Conservation (phyloP, 2,329 filamentous ascomycete genomes). For the Cordyceps fumosorosea region DNA sequence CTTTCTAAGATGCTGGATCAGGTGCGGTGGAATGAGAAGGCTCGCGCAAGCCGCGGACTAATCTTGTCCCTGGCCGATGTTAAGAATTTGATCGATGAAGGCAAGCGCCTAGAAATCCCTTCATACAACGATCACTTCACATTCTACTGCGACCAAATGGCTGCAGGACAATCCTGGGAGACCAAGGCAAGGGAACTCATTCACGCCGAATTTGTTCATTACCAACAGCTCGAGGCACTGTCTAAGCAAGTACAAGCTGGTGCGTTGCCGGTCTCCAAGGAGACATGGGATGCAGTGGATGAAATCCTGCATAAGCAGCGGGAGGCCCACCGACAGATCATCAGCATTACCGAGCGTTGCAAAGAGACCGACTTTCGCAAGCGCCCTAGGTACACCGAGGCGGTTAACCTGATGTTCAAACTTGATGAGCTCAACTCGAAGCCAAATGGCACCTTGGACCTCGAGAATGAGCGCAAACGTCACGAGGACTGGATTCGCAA, state of each 20-base stretch:
- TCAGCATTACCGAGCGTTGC: slow-evolving; percentile 72
- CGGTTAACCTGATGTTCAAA: slow-evolving; percentile 82
- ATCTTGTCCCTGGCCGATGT: slow-evolving; percentile 74
- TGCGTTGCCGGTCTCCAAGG: slow-evolving; percentile 70
- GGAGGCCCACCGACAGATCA: slow-evolving; percentile 83
- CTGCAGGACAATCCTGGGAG: slow-evolving; percentile 82
- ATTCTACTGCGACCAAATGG: slow-evolving; percentile 68
- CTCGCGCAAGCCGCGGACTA: slow-evolving; percentile 54
- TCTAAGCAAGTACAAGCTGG: slow-evolving; percentile 69
- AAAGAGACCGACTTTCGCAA: slow-evolving; percentile 68
- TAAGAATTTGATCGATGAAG: slow-evolving; percentile 68
- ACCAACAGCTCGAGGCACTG: slow-evolving; percentile 87
- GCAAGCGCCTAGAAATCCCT: slow-evolving; percentile 68
- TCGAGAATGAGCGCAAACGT: slow-evolving; percentile 88
- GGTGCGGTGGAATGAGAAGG: slow-evolving; percentile 81
- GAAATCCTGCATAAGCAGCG: slow-evolving; percentile 92
- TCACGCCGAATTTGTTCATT: slow-evolving; percentile 84
- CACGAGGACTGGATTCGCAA: slow-evolving; percentile 99
- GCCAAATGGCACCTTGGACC: slow-evolving; percentile 79
- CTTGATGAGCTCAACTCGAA: slow-evolving; percentile 89
- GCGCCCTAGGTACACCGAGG: slow-evolving; percentile 80
- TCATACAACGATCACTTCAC: slow-evolving; percentile 73
- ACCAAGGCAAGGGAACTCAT: slow-evolving; percentile 88
- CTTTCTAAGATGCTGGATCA: slow-evolving; percentile 77
- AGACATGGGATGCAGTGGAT: slow-evolving; percentile 77